These are phyloP conservation scores for Boletus reticuloceps DNA, from an alignment of 768 basidiomycete genomes.

Conservation along the genomic window DNA sequence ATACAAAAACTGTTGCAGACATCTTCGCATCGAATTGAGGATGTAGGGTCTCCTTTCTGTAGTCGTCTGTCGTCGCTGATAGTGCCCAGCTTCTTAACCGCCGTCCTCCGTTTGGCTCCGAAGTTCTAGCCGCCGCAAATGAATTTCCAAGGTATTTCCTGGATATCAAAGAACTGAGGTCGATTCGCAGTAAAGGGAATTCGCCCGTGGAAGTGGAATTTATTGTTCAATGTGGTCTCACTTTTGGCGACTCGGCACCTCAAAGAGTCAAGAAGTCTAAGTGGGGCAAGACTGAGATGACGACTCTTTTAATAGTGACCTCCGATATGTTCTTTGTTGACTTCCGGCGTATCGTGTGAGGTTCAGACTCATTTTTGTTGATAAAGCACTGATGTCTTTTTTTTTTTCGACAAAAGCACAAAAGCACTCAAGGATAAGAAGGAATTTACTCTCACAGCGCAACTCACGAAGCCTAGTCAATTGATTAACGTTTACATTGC, in stretches of 20 bases:
- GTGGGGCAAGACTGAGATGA: constrained; percentile 52
- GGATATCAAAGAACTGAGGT: constrained; percentile 44
- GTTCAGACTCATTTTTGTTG: background rate
- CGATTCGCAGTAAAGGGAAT: constrained; percentile 43
- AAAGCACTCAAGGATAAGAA: constrained; percentile 59
- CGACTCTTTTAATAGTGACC: constrained; percentile 68
- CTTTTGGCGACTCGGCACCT: constrained; percentile 28
- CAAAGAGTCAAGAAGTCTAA: constrained; percentile 47
- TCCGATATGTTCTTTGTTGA: constrained; percentile 76
- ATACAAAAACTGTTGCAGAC: constrained; percentile 55
- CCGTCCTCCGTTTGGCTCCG: constrained; percentile 68
- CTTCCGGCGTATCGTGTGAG: constrained; percentile 75
- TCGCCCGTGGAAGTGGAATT: constrained; percentile 58
- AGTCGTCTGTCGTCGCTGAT: constrained; percentile 1
- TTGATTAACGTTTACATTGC: constrained; percentile 54
- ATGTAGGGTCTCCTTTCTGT: constrained; percentile 36
- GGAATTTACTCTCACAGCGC: constrained; percentile 56
- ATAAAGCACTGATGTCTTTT: constrained; percentile 1
- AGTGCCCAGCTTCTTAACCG: constrained; percentile 64
- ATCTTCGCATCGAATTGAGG: constrained; percentile 60
- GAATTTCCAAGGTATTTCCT: constrained; percentile 69
- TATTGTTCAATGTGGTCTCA: constrained; percentile 54
- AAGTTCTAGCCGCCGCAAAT: constrained; percentile 56
- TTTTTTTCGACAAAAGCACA: constrained; percentile 47
- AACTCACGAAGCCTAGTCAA: constrained; percentile 77